Conservation (phyloP, 2,329 filamentous ascomycete species). For the Trichoderma sp. region DNA sequence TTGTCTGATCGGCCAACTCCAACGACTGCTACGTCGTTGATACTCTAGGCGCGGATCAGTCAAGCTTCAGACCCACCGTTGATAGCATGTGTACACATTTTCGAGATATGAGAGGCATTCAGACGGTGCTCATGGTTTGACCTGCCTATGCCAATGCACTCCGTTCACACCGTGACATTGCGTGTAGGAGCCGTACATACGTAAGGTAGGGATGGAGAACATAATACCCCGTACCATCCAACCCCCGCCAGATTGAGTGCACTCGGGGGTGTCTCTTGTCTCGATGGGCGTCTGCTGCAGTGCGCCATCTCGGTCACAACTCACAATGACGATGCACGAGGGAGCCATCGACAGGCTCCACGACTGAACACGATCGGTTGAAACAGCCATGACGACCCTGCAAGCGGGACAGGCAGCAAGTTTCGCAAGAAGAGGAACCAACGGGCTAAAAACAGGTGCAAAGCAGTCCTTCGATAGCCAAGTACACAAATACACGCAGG, state of each 20-base stretch:
- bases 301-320: constrained; percentile 17
- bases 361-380: constrained; percentile 15
- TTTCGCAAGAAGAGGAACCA: constrained; percentile 32
- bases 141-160: too few species aligned
- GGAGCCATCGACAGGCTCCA: constrained; percentile 7
- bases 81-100: too few species aligned
- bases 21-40: neutral
- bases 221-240: neutral
- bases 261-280: neutral
- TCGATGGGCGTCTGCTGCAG: neutral
- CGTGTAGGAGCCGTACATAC: neutral
- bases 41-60: neutral
- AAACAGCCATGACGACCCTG: constrained; percentile 15
- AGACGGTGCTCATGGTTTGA: too few species aligned
- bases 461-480: neutral
- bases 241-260: neutral
- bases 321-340: constrained; percentile 11
- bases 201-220: neutral
- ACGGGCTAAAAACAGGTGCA: constrained; percentile 6
- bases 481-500: neutral
- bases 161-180: too few species aligned
- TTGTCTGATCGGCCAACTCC: constrained; percentile 18
- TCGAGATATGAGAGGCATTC: neutral
- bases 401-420: constrained; percentile 20
- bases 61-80: neutral